These are phyloP conservation scores for Cryptococcus jaspeensis DNA, from an alignment of 1,284 basidiomycete species.

Conservation along the genomic window DNA sequence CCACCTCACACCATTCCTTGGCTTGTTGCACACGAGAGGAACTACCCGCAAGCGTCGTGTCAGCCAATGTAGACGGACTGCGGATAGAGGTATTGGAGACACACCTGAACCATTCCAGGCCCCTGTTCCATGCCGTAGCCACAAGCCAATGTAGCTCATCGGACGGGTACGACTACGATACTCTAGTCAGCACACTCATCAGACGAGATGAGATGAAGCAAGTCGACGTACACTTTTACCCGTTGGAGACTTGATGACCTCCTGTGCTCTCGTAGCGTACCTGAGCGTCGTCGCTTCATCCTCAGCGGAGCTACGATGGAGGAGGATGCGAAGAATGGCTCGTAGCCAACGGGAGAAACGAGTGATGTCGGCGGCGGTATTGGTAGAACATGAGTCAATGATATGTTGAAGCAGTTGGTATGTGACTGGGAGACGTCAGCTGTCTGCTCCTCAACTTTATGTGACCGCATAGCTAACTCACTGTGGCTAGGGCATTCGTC, in stretches of 20 bases:
- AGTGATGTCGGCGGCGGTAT: neutral
- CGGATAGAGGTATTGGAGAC: too few relatives aligned
- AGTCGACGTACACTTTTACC: neutral
- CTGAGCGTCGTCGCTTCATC: neutral
- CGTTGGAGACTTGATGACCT: neutral
- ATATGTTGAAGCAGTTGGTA: slow-evolving; percentile 1
- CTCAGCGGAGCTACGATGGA: neutral
- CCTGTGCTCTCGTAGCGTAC: neutral
- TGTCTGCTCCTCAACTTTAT: neutral
- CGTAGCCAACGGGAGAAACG: slow-evolving; percentile 10
- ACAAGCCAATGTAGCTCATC: slow-evolving; percentile 12
- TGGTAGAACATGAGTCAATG: neutral
- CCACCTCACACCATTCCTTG: slow-evolving; percentile 1
- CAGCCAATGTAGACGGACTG: too few relatives aligned
- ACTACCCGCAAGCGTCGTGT: neutral
- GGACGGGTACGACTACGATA: slow-evolving; percentile 4
- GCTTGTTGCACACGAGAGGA: neutral
- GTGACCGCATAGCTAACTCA: neutral
- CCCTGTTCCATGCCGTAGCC: slow-evolving; percentile 8
- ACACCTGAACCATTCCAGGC: slow-evolving; percentile 1
- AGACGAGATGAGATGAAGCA: neutral
- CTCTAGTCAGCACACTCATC: neutral
- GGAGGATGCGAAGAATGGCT: neutral
- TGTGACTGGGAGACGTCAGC: neutral
- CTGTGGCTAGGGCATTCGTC: slow-evolving; percentile 3